Evolutionary conservation across 352 stramenopile genomes (phyloP), one percentile per base, ranked within the genome.

Genomic region (Globisporangium lucens): DNA sequence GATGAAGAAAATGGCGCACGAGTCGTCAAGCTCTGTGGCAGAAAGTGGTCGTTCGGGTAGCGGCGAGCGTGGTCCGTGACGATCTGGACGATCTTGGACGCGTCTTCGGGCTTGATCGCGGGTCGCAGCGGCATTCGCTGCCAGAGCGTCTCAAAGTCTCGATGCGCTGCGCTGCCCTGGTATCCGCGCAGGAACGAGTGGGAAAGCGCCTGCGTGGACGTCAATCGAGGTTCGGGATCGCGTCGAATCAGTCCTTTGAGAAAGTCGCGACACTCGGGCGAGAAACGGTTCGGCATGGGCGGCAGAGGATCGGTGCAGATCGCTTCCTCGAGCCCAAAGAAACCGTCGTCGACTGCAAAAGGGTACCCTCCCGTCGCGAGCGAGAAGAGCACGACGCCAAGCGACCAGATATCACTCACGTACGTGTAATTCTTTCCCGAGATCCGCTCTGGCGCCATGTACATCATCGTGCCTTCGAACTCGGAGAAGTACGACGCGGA

Each of bases 361-460:
- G 88, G 88, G 36, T 94, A 93, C 2, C 67, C 68, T 10, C 88
- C 83, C 0, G 83, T 89, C 6, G 84, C 79, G 4, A 94, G 66
- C 5, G 79, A 83, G 61, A 93, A 91, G 3, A 95, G 53, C 6
- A 79, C 79, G 67, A 94, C 78, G 1, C 86, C 88, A 24, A 95
- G 75, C 3, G 88, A 92, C 86, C 88, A 95, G 4, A 91, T 60
- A 36, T 94, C 86, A 56, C 85, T 93, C 15, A 88, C 78, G 46
- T 86, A 96, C 15, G 76, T 84, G 72, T 98, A 98, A 20, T 80
- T 73, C 22, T 95, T 75, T 1, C 91, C 91, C 2, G 85, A 83
- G 46, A 98, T 97, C 4, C 95, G 82, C 69, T 98, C 94, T 0
- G 95, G 95, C 0, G 90, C 87, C 95, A 98, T 98, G 80, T 98